These are phyloP conservation scores for Euphorbia corollata DNA, from an alignment of 441 rosid genomes.

Conservation along the genomic window DNA sequence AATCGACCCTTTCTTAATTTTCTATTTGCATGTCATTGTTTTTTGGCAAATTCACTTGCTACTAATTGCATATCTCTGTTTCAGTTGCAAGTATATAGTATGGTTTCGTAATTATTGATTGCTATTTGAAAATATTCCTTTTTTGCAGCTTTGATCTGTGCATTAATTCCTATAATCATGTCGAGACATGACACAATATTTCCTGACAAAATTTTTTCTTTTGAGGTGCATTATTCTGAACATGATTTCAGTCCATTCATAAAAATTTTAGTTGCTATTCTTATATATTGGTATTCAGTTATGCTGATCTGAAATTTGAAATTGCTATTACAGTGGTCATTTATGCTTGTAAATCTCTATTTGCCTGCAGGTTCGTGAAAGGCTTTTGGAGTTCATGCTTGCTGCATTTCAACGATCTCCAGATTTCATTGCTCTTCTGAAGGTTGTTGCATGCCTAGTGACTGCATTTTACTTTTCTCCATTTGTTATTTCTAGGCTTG, in stretches of 20 bases:
- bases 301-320: background rate
- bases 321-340: background rate
- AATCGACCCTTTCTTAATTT: conserved; percentile 1
- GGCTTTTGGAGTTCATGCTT: conserved; percentile 80
- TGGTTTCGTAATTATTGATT: conserved; percentile 9
- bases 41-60: conserved; percentile 8
- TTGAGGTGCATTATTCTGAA: conserved; percentile 47
- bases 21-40: conserved; percentile 4
- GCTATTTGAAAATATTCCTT: conserved; percentile 16
- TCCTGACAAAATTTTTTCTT: conserved; percentile 66
- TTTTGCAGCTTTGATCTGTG: conserved; percentile 77
- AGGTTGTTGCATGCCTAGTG: conserved; percentile 36
- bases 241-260: conserved; percentile 4
- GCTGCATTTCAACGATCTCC: conserved; percentile 86
- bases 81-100: background rate
- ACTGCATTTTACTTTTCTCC: conserved; percentile 5
- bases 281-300: background rate
- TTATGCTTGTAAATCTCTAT: conserved; percentile 9
- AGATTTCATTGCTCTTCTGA: conserved; percentile 61
- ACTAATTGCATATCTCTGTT: conserved; percentile 1
- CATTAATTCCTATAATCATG: conserved; percentile 79
- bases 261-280: background rate
- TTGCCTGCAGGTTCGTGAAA: conserved; percentile 55
- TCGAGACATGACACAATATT: conserved; percentile 66
- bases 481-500: conserved; percentile 7